Conservation (phyloP, 495 filamentous ascomycete species). For the Aspergillus indologenus region DNA sequence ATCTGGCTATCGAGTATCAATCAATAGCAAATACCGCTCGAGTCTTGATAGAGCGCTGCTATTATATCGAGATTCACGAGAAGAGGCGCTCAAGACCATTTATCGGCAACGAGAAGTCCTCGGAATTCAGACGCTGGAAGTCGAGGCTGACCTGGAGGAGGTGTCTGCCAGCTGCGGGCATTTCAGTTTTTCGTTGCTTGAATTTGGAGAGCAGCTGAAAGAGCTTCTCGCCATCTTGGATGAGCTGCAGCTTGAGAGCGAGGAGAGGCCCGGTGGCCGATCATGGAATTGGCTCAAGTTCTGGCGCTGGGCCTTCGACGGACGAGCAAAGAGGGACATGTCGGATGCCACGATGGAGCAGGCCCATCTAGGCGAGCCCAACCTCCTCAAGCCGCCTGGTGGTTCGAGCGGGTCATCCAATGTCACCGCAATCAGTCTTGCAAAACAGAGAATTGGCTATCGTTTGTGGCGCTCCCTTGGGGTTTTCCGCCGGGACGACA, state of each 20-base stretch:
- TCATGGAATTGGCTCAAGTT: slow-evolving; percentile 88
- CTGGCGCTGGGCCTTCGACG: slow-evolving; percentile 51
- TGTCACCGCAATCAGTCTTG: slow-evolving; percentile 5
- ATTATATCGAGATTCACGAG: slow-evolving; percentile 70
- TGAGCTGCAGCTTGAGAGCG: slow-evolving; percentile 67
- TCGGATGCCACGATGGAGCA: neutral
- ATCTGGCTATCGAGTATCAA: slow-evolving; percentile 61
- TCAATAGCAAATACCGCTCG: slow-evolving; percentile 72
- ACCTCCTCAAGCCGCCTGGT: neutral
- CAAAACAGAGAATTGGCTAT: slow-evolving; percentile 44
- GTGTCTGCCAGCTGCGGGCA: slow-evolving; percentile 94
- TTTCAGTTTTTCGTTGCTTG: slow-evolving; percentile 83
- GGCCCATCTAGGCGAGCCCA: neutral
- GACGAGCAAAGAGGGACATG: slow-evolving; percentile 18
- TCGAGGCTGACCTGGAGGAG: slow-evolving; percentile 94
- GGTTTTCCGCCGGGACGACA: slow-evolving; percentile 62
- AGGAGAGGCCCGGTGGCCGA: slow-evolving; percentile 52
- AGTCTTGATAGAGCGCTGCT: slow-evolving; percentile 77
- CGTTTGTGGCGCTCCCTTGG: slow-evolving; percentile 57
- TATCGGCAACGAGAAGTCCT: slow-evolving; percentile 74
- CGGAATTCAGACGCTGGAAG: slow-evolving; percentile 58
- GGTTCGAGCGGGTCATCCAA: neutral
- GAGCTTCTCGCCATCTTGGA: slow-evolving; percentile 79
- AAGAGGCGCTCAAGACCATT: slow-evolving; percentile 69
- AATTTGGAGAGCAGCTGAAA: slow-evolving; percentile 86